Conservation (phyloP, 2,329 filamentous ascomycete genomes). For the Trichothecium sympodiale region DNA sequence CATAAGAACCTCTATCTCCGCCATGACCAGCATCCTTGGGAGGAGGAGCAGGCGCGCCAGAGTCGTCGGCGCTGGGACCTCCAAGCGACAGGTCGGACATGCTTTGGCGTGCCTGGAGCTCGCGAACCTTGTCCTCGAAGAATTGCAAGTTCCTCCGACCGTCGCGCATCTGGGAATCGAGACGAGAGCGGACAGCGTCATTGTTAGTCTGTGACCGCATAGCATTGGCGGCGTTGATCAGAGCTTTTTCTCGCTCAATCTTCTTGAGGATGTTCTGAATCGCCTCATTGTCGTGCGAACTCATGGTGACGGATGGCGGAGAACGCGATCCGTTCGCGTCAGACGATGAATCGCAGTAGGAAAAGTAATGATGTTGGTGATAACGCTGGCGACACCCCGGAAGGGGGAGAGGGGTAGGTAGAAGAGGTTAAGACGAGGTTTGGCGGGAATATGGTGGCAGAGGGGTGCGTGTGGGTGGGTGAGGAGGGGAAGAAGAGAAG, state of each 20-base stretch:
- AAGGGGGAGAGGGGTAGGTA: background rate
- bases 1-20: constrained; percentile 53
- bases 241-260: constrained; percentile 93
- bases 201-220: constrained; percentile 97
- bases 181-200: constrained; percentile 75
- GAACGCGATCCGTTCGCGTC: constrained; percentile 26
- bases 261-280: constrained; percentile 82
- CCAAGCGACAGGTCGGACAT: constrained; percentile 48
- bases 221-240: constrained; percentile 86
- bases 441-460: constrained; percentile 4
- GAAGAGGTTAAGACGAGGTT: too few species aligned
- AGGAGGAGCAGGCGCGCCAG: constrained; percentile 47
- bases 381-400: background rate
- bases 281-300: constrained; percentile 43
- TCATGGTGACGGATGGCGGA: constrained; percentile 38
- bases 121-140: constrained; percentile 82
- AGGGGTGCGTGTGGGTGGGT: constrained; percentile 6
- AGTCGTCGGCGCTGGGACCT: constrained; percentile 28
- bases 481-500: constrained; percentile 3
- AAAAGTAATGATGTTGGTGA: too few species aligned
- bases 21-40: constrained; percentile 53
- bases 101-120: constrained; percentile 71
- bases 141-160: constrained; percentile 89
- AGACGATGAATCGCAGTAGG: constrained; percentile 9
- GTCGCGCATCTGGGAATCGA: constrained; percentile 91